These are phyloP conservation scores for Bimuria novae-zelandiae DNA, from an alignment of 2,329 filamentous ascomycete genomes.

Conservation along the genomic window DNA sequence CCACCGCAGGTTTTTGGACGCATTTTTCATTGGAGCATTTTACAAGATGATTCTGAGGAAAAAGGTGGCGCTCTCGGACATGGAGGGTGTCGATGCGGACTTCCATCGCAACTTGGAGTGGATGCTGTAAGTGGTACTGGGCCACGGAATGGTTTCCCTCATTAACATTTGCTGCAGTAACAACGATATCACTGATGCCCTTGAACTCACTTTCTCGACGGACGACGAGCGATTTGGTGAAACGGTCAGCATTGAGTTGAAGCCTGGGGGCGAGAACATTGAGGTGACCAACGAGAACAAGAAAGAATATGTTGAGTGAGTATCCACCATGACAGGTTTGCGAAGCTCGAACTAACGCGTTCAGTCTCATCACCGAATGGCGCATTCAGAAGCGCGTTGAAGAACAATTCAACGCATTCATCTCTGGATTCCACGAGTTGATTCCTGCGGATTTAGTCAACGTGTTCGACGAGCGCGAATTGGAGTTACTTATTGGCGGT, in stretches of 20 bases:
- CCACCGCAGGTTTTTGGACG: slow-evolving; percentile 95
- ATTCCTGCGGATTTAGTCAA: slow-evolving; percentile 97
- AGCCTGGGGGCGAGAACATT: slow-evolving; percentile 86
- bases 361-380: slow-evolving; percentile 93
- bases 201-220: slow-evolving; percentile 95
- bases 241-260: slow-evolving; percentile 90
- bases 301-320: slow-evolving; percentile 93
- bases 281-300: slow-evolving; percentile 99
- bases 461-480: slow-evolving; percentile 96
- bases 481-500: slow-evolving; percentile 94
- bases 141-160: slow-evolving; percentile 11
- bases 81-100: slow-evolving; percentile 98
- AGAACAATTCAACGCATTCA: slow-evolving; percentile 98
- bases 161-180: slow-evolving; percentile 56
- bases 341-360: slow-evolving; percentile 20
- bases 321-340: neutral
- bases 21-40: slow-evolving; percentile 97
- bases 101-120: slow-evolving; percentile 96
- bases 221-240: slow-evolving; percentile 98
- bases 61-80: slow-evolving; percentile 87
- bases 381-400: slow-evolving; percentile 98
- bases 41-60: slow-evolving; percentile 99
- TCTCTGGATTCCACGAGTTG: slow-evolving; percentile 95
- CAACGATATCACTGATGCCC: slow-evolving; percentile 92
- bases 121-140: slow-evolving; percentile 68